Evolutionary conservation across 2,329 filamentous ascomycete genomes (phyloP), one percentile per base, ranked within the genome.

Genomic region (Emmonsiellopsis sp.): DNA sequence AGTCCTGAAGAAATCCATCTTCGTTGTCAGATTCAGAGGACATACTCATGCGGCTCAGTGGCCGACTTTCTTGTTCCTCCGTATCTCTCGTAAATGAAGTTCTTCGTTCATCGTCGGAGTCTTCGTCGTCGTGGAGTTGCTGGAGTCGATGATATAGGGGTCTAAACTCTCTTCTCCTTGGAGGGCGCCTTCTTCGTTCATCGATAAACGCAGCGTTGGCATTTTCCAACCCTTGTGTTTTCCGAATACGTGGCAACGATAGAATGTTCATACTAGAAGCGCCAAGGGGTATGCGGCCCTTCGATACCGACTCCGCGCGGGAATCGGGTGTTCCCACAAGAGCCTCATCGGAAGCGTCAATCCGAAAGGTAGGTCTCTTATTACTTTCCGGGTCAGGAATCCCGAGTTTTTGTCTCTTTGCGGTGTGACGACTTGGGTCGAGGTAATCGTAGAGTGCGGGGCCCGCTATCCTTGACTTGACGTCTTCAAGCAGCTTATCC

Each of bases 401-500:
- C 51, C 91, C 88, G 14, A 95, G 74, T 66, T 84, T 88, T 57
- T 86, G 81, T 55, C 92, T 80, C 69, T 88, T 94, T n/a, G 83
- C 80, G 2, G 77, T 76, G 68, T 95, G 90, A 54, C 89, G 87
- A 52, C 80, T 80, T 3, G 93, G 91, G 59, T 95, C 85, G 54
- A 98, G 80, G 63, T 85, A 90, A 42, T 89, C 82, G 60, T 88
- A 86, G 39, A 98, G 77, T 43, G 84, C 80, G 2, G 90, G 89
- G 6, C 85, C 87, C 7, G 88, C 91, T 47, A 97, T 84, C 62
- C 92, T 87, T 44, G 86, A 87, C 61, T 91, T 90, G 63, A 97
- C 87, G 66, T 96, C 90, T 59, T 87, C 83, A 57, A 97, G 83
- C 37, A 98, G 75, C 67, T 94, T 93, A 65, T 94, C 87, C 55